Percentiles rank a stretch among this genome's conserved stretches.
phyloP scores from a whole-genome alignment of 371 early-diverging fungal genomes.

The Haplosporangium sp. region DNA sequence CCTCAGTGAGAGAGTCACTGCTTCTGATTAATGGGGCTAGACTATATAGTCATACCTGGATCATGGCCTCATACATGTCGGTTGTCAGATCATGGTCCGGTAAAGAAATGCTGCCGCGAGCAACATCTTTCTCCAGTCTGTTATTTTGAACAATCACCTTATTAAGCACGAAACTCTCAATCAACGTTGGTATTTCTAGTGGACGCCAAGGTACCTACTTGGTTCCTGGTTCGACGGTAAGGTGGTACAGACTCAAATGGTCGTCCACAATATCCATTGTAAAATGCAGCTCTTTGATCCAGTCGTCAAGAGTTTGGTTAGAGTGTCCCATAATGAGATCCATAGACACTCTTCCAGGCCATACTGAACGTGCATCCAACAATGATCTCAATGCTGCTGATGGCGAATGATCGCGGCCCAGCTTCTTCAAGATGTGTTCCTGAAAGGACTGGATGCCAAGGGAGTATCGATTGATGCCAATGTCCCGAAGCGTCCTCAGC shows the following conservation, averaged over 20 bases:
- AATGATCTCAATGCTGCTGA: conserved; percentile 67
- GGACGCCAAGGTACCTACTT: conserved; percentile 56
- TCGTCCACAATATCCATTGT: conserved; percentile 67
- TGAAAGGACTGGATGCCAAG: conserved; percentile 85
- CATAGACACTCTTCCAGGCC: conserved; percentile 74
- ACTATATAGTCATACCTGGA: conserved; percentile 59
- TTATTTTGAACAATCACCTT: too few relatives aligned
- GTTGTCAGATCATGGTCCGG: conserved; percentile 68
- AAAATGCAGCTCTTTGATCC: conserved; percentile 74
- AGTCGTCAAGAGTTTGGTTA: conserved; percentile 72
- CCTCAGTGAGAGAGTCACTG: too few relatives aligned
- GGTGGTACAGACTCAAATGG: conserved; percentile 87
- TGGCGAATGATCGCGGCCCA: conserved; percentile 82
- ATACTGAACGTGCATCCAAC: conserved; percentile 65
- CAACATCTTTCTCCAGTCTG: conserved; percentile 67
- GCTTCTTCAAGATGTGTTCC: conserved; percentile 60
- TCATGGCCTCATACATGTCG: conserved; percentile 82
- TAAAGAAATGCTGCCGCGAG: conserved; percentile 56
- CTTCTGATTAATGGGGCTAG: too few relatives aligned
- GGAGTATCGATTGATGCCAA: conserved; percentile 85
- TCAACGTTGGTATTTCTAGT: too few relatives aligned
- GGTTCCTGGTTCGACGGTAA: conserved; percentile 88
- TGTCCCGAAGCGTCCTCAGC: conserved; percentile 60
- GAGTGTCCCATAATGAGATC: conserved; percentile 91
- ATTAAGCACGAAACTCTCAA: background rate